Conservation (phyloP, 1,284 basidiomycete genomes). For the Phylloboletellus chloephorus region DNA sequence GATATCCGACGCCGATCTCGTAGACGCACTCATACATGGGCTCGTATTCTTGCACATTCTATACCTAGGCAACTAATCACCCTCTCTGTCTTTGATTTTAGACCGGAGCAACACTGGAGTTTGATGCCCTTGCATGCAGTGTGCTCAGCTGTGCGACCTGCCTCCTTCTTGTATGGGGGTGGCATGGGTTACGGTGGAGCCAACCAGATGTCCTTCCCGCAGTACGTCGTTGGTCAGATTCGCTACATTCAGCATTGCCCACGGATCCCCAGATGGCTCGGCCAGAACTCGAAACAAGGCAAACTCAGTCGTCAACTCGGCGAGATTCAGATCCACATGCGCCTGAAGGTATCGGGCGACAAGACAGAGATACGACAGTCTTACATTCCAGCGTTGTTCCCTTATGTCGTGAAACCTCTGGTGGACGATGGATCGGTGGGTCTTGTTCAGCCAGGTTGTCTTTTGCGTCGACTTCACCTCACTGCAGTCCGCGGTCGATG, state of each 20-base stretch:
- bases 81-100: conserved; percentile 26
- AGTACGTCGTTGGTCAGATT: conserved; percentile 44
- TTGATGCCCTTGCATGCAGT: conserved; percentile 93
- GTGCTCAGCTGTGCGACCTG: conserved; percentile 82
- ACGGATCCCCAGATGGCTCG: conserved; percentile 71
- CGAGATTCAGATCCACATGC: conserved; percentile 94
- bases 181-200: conserved; percentile 65
- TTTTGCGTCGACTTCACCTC: background rate
- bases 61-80: background rate
- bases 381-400: conserved; percentile 84
- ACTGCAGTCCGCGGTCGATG: conserved; percentile 69
- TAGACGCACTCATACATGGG: conserved; percentile 93
- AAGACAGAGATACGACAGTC: conserved; percentile 85
- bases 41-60: conserved; percentile 34
- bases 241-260: conserved; percentile 5
- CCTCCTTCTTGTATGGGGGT: conserved; percentile 74
- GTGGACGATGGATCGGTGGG: conserved; percentile 63
- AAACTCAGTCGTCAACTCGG: conserved; percentile 79
- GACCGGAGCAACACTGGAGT: conserved; percentile 93
- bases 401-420: conserved; percentile 76
- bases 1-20: conserved; percentile 93
- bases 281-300: conserved; percentile 90
- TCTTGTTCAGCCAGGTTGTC: conserved; percentile 12
- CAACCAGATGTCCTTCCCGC: conserved; percentile 72
- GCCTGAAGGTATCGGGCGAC: conserved; percentile 86